Conservation (phyloP, 2,329 filamentous ascomycete genomes). For the Alternaria sp. region DNA sequence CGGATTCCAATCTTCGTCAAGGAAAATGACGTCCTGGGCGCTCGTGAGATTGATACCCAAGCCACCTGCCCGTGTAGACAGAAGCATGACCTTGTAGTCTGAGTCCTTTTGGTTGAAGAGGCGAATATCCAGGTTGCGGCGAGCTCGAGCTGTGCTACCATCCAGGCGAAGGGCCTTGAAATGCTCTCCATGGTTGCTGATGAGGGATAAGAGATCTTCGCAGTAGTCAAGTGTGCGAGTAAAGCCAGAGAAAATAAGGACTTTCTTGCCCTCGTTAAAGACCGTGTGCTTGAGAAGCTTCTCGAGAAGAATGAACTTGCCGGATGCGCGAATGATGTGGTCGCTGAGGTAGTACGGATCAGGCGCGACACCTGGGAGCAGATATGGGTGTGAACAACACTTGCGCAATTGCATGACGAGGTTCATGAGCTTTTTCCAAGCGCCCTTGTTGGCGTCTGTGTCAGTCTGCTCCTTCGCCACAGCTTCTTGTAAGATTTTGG, state of each 20-base stretch:
- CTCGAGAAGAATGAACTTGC: slow-evolving; percentile 65
- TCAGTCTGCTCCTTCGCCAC: slow-evolving; percentile 54
- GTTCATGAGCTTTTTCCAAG: slow-evolving; percentile 63
- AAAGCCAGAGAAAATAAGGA: slow-evolving; percentile 67
- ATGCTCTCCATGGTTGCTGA: slow-evolving; percentile 51
- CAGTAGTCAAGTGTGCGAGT: slow-evolving; percentile 61
- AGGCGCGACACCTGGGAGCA: slow-evolving; percentile 58
- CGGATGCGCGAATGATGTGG: slow-evolving; percentile 61
- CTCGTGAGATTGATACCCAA: slow-evolving; percentile 65
- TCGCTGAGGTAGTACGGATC: slow-evolving; percentile 57
- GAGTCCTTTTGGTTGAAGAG: slow-evolving; percentile 60
- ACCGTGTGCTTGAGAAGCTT: slow-evolving; percentile 62
- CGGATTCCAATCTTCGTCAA: slow-evolving; percentile 66
- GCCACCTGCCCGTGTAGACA: slow-evolving; percentile 65
- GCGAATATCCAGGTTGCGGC: slow-evolving; percentile 62
- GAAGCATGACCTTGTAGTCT: slow-evolving; percentile 63
- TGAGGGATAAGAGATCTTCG: slow-evolving; percentile 60
- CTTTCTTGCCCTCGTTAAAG: slow-evolving; percentile 61
- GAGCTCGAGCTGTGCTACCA: slow-evolving; percentile 58
- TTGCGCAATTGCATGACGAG: slow-evolving; percentile 66
- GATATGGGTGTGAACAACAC: slow-evolving; percentile 65
- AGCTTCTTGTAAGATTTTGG: slow-evolving; percentile 97
- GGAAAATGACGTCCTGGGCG: slow-evolving; percentile 65
- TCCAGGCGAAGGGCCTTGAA: slow-evolving; percentile 63
- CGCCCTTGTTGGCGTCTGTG: slow-evolving; percentile 43